Conservation (phyloP, 2,329 filamentous ascomycete genomes). For the Blumeriella jaapii region DNA sequence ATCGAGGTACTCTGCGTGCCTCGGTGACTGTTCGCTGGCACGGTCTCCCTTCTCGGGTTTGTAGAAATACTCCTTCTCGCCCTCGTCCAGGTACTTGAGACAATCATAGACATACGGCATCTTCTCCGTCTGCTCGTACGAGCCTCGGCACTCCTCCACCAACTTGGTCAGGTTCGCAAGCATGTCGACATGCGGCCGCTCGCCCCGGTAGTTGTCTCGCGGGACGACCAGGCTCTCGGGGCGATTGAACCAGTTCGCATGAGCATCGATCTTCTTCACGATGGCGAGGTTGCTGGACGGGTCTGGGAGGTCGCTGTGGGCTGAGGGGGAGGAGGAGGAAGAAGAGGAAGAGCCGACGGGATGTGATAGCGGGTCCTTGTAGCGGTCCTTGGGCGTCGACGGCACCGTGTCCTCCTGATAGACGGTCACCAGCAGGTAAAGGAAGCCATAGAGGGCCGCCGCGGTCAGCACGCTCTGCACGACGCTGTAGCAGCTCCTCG, state of each 20-base stretch:
- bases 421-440: constrained; percentile 21
- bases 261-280: constrained; percentile 35
- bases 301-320: constrained; percentile 6
- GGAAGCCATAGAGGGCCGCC: constrained; percentile 19
- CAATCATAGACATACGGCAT: constrained; percentile 43
- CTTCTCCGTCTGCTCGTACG: constrained; percentile 40
- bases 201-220: constrained; percentile 40
- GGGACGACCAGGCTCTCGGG: constrained; percentile 37
- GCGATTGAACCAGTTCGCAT: constrained; percentile 43
- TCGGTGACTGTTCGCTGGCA: constrained; percentile 26
- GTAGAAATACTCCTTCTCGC: constrained; percentile 38
- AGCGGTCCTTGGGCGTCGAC: constrained; percentile 20
- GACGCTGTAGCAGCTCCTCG: constrained; percentile 20
- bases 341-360: constrained; percentile 6
- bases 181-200: constrained; percentile 39
- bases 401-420: constrained; percentile 21
- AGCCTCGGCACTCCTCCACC: constrained; percentile 41
- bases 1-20: constrained; percentile 25
- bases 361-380: constrained; percentile 17
- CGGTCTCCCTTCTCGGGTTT: constrained; percentile 29
- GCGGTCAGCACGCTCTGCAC: constrained; percentile 24
- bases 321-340: constrained; percentile 10
- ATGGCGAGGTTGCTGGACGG: constrained; percentile 18
- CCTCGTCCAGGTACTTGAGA: constrained; percentile 37
- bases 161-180: constrained; percentile 40